phyloP scores from a whole-genome alignment of 176 grass and related monocot species.

The Avena atlantica region DNA sequence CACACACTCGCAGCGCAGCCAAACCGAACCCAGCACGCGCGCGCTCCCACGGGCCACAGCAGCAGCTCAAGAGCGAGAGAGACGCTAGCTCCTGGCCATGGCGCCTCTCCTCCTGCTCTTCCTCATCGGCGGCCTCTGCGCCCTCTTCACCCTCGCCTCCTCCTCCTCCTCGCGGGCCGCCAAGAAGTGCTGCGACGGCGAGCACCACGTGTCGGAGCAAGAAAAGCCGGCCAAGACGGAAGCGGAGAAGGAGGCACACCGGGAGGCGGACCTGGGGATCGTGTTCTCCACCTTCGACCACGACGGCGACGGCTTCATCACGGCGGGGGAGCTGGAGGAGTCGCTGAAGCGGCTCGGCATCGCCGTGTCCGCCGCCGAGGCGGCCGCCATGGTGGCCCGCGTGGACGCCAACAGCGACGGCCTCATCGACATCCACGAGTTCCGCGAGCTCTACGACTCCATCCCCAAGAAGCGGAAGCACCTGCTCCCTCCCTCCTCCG shows the following conservation, averaged over 20 bases:
- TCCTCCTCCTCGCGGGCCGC: slow-evolving; percentile 26
- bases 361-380: slow-evolving; percentile 56
- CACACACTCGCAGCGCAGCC: slow-evolving; percentile 37
- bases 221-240: not conserved
- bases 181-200: slow-evolving; percentile 47
- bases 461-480: slow-evolving; percentile 52
- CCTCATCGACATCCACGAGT: slow-evolving; percentile 85
- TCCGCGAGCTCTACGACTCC: slow-evolving; percentile 78
- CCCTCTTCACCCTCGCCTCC: slow-evolving; percentile 46
- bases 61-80: not conserved
- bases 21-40: not conserved
- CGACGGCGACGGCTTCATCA: slow-evolving; percentile 95
- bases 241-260: not conserved
- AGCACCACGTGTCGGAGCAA: not conserved
- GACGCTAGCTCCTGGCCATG: slow-evolving; percentile 30
- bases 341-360: slow-evolving; percentile 71
- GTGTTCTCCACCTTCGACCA: slow-evolving; percentile 87
- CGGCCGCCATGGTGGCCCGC: slow-evolving; percentile 51
- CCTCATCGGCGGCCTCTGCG: slow-evolving; percentile 61
- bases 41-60: not conserved
- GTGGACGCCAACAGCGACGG: slow-evolving; percentile 89
- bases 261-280: slow-evolving; percentile 54
- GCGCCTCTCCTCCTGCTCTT: slow-evolving; percentile 60
- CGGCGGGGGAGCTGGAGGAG: slow-evolving; percentile 69
- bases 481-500: not conserved